Base-by-base conservation (phyloP, 192 early-diverging fungal genomes). In the Dissophora globulifera region DNA sequence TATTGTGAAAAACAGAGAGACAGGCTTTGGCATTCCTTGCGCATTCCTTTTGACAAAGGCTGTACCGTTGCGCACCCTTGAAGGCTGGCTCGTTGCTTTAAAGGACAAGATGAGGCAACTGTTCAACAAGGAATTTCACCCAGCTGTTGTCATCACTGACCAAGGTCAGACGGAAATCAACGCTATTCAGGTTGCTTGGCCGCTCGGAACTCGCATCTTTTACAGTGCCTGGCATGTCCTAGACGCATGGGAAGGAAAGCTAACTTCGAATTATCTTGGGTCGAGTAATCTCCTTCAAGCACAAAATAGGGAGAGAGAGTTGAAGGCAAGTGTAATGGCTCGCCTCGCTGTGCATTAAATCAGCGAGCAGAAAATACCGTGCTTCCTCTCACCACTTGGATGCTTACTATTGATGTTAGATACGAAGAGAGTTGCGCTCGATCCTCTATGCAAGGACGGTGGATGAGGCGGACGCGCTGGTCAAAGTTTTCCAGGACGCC, bases 1-100 rank as follows among this genome's bases (percentile, higher is more conserved):
- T 23, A 38, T 62, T 16, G 0, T 62, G 1, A 62, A 62, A 33
- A 62, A 62, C 51, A 15, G 27, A 8, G 60, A 62, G 22, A 62
- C 60, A 50, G 60, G 60, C 17, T 41, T 51, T 17, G 49, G 60
- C 13, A 62, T 62, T 13, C 60, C 60, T 51, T 47, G 40, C 10
- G 59, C 60, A 26, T 62, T 62, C 22, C 49, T 62, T 20, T 3
- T 62, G 25, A 51, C 60, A 38, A 50, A 51, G 23, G 60, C 31
- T 3, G 23, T 62, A 2, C 47, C 35, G n/a, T n/a, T n/a, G n/a
- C n/a, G n/a, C n/a, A n/a, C n/a, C n/a, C 35, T 38, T 38, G 7
- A 38, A 9, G 35, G n/a, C n/a, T n/a, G n/a, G n/a, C n/a, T n/a
- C n/a, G n/a, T n/a, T n/a, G n/a, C n/a, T n/a, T n/a, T n/a, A n/a